A percentile compares a stretch with the other conserved stretches of the same genome.
Conservation (phyloP, 306 rosid genomes). For the Cucurbita moschata region DNA sequence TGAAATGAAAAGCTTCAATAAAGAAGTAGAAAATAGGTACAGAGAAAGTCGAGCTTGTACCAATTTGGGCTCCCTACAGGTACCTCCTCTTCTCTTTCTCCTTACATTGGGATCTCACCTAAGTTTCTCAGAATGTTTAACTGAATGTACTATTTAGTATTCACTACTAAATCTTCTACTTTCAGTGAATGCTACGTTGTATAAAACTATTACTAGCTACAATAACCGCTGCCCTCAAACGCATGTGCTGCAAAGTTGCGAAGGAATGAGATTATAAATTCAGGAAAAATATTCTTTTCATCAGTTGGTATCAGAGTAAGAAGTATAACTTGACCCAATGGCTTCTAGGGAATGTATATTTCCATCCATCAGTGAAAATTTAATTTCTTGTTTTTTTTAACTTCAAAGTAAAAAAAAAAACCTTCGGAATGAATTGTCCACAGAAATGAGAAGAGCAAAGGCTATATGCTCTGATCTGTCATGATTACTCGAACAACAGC, state of each 20-base stretch:
- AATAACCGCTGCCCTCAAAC: background rate
- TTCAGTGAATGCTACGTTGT: background rate
- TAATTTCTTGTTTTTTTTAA: too few relatives aligned
- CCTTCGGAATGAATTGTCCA: too few relatives aligned
- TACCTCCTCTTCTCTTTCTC: background rate
- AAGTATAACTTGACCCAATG: background rate
- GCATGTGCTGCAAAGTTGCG: background rate
- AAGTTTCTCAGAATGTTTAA: background rate
- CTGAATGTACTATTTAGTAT: background rate
- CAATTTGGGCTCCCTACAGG: background rate
- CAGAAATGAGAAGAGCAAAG: too few relatives aligned
- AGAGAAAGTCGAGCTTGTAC: background rate
- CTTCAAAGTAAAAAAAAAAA: too few relatives aligned
- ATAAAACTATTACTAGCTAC: background rate
- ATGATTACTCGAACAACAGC: too few relatives aligned
- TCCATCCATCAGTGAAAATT: background rate
- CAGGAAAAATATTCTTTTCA: background rate
- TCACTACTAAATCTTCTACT: background rate
- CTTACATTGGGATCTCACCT: background rate
- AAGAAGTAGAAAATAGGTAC: background rate
- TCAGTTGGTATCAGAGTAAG: background rate
- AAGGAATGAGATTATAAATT: background rate
- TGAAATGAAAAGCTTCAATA: background rate
- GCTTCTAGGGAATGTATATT: background rate
- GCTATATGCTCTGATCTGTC: too few relatives aligned